Percentiles rank a stretch among this genome's conserved stretches.
phyloP scores from a whole-genome alignment of 495 filamentous ascomycete genomes.

The Neurospora sp. region DNA sequence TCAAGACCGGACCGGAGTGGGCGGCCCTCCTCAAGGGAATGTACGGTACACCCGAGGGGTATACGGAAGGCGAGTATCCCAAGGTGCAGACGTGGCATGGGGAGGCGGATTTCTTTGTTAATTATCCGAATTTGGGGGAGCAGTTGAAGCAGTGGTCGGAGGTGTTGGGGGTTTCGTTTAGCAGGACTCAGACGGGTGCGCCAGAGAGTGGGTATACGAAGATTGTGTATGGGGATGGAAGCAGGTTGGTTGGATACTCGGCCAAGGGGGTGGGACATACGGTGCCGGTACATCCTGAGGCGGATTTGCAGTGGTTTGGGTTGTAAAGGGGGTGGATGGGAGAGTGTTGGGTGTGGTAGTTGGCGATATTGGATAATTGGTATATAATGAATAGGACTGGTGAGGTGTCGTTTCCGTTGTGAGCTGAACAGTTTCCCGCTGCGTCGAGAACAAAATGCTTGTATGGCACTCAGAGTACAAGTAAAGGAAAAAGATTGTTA shows the following conservation, averaged over 20 bases:
- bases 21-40: conserved; percentile 18
- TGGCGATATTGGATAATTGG: not conserved
- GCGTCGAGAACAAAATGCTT: not conserved
- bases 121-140: conserved; percentile 33
- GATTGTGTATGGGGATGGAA: conserved; percentile 34
- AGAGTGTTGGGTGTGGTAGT: not conserved
- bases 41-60: conserved; percentile 16
- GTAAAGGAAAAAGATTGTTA: not conserved
- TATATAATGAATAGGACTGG: not conserved
- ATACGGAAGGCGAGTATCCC: conserved; percentile 23
- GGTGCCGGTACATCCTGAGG: conserved; percentile 28
- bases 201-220: conserved; percentile 32
- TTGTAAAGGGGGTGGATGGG: not conserved
- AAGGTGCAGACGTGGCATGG: conserved; percentile 33
- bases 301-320: conserved; percentile 37
- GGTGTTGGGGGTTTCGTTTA: conserved; percentile 21
- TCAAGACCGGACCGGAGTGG: conserved; percentile 28
- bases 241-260: conserved; percentile 29
- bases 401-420: not conserved
- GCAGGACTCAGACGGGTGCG: conserved; percentile 21
- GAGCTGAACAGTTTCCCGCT: not conserved
- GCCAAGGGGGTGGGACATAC: conserved; percentile 40
- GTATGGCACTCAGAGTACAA: not conserved
- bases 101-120: conserved; percentile 23
- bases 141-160: conserved; percentile 34